Evolutionary conservation across 208 protist genomes (phyloP), one percentile per base, ranked within the genome.

Genomic region (Trypanosoma grayi): DNA sequence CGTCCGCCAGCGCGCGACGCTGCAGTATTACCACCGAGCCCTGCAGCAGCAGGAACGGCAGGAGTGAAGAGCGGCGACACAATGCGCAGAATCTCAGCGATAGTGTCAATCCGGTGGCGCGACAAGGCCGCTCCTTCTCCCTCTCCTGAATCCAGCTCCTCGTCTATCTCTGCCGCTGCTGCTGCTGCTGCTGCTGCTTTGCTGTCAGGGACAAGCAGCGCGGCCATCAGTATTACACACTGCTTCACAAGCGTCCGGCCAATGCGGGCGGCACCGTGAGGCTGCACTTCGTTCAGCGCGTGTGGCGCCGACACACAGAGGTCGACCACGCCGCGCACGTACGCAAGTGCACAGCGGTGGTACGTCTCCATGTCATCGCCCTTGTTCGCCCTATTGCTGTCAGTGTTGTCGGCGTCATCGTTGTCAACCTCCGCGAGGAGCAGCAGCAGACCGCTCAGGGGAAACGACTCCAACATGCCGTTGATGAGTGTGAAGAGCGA

Each of bases 201-300:
- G 13, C 47, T 46, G 27, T 64, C 68, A 30, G 40, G 44, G 1
- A 81, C 59, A 24, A 95, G 75, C 40, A 95, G 54, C 8, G 66
- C 64, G 3, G 86, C 81, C 83, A 95, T 95, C 28, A 95, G 61
- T 57, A 79, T 70, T 40, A 95, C 72, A 27, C 73, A 64, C 60
- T 95, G 77, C 30, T 83, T 84, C 36, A 87, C 53, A 28, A 87
- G 31, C 16, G 52, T 57, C 36, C 56, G 53, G 43, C 63, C 52
- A 28, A 94, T 68, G 30, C 61, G 61, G 20, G 74, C 70, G 11
- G 78, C 58, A 28, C 77, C 79, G 41, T 77, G 50, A 14, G 60
- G 18, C 13, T 77, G 62, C 46, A 85, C 75, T 61, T 94, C 87
- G 13, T 77, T 75, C 22, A 94, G 69, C 30, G 85, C 63, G 37